A percentile compares a stretch with the other conserved stretches of the same genome.
Evolutionary conservation across 495 filamentous ascomycete species (phyloP).

Genomic region (Penicillium egyptiacum): DNA sequence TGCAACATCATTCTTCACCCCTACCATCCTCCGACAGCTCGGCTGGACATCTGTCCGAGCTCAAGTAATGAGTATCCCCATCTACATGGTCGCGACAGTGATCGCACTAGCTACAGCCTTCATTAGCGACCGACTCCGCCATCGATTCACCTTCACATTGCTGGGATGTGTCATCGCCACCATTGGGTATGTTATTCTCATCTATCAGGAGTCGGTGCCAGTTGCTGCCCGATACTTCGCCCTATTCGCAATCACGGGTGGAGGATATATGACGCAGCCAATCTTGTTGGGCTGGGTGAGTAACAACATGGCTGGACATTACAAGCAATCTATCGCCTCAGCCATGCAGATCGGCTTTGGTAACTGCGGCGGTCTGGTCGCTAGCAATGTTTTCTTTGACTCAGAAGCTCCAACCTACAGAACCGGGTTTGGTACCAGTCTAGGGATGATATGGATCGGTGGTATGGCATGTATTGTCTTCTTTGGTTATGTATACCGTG

Average conservation of each 20-base stretch:
- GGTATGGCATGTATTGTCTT: slow-evolving; percentile 42
- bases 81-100: slow-evolving; percentile 53
- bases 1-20: slow-evolving; percentile 53
- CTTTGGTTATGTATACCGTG: slow-evolving; percentile 46
- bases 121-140: slow-evolving; percentile 47
- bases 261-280: slow-evolving; percentile 48
- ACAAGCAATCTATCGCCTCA: slow-evolving; percentile 54
- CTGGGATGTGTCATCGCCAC: slow-evolving; percentile 47
- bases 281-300: slow-evolving; percentile 54
- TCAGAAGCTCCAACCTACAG: slow-evolving; percentile 49
- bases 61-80: slow-evolving; percentile 57
- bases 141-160: slow-evolving; percentile 54
- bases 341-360: slow-evolving; percentile 55
- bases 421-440: slow-evolving; percentile 48
- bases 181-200: slow-evolving; percentile 51
- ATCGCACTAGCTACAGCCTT: slow-evolving; percentile 46
- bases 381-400: slow-evolving; percentile 52
- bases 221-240: slow-evolving; percentile 50
- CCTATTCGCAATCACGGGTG: slow-evolving; percentile 47
- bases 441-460: slow-evolving; percentile 53
- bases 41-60: slow-evolving; percentile 52
- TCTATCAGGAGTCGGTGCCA: slow-evolving; percentile 39
- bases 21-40: slow-evolving; percentile 56
- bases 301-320: slow-evolving; percentile 57
- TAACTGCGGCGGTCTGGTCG: slow-evolving; percentile 54